phyloP scores from a whole-genome alignment of 2,329 filamentous ascomycete genomes.

The Paecilomyces formosus region DNA sequence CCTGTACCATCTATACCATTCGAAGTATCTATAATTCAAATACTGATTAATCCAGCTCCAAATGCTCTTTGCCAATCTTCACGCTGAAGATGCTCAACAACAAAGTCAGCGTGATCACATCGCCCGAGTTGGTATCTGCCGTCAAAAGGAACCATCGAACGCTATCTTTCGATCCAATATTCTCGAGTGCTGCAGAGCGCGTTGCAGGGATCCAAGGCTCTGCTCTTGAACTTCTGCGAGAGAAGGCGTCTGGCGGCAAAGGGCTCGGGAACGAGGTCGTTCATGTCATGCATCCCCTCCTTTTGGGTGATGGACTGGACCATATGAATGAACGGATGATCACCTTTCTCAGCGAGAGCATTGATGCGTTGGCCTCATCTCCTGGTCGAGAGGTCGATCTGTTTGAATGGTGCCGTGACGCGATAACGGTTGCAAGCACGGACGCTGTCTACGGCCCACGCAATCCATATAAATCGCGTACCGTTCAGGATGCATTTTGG shows the following conservation, averaged over 20 bases:
- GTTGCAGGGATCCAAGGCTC: constrained; percentile 12
- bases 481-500: constrained; percentile 16
- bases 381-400: constrained; percentile 12
- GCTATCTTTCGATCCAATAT: constrained; percentile 17
- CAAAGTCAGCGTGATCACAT: constrained; percentile 20
- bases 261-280: constrained; percentile 10
- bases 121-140: constrained; percentile 13
- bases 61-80: constrained; percentile 10
- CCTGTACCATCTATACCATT: no score
- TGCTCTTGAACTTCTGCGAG: constrained; percentile 12
- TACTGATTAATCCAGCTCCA: background rate
- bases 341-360: constrained; percentile 3
- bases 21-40: background rate
- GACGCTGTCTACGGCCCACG: constrained; percentile 19
- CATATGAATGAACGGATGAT: constrained; percentile 19
- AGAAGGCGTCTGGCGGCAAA: constrained; percentile 12
- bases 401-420: constrained; percentile 17
- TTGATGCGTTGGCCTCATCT: constrained; percentile 11
- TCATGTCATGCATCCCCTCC: constrained; percentile 17
- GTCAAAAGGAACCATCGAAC: constrained; percentile 16
- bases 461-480: constrained; percentile 18
- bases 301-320: constrained; percentile 16
- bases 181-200: constrained; percentile 8
- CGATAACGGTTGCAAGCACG: constrained; percentile 20
- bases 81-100: constrained; percentile 15